Evolutionary conservation across 495 filamentous ascomycete species (phyloP).

Genomic region (Lasiosphaeris hirsuta): DNA sequence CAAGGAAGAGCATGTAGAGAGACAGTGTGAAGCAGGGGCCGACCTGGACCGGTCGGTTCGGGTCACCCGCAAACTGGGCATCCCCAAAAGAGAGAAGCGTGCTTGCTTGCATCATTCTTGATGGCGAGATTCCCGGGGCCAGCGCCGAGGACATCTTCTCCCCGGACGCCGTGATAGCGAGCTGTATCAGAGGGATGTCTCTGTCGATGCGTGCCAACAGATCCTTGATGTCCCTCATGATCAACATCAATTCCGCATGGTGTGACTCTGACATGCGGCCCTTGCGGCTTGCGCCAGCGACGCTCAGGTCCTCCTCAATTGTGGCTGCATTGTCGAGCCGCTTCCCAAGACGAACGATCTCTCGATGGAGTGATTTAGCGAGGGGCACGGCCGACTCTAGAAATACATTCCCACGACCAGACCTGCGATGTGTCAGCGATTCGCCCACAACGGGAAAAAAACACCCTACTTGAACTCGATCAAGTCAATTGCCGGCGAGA

Average conservation of each 20-base stretch:
- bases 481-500: constrained; percentile 89
- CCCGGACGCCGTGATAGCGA: constrained; percentile 94
- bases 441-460: not conserved
- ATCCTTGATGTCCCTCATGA: constrained; percentile 72
- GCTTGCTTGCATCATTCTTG: constrained; percentile 87
- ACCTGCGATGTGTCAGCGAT: constrained; percentile 44
- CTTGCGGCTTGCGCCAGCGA: constrained; percentile 45
- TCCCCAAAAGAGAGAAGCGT: constrained; percentile 88
- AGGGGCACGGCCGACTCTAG: constrained; percentile 84
- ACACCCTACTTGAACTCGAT: constrained; percentile 76
- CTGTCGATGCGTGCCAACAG: constrained; percentile 82
- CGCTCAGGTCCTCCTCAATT: constrained; percentile 59
- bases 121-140: constrained; percentile 82
- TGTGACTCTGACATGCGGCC: constrained; percentile 29
- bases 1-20: constrained; percentile 93
- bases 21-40: constrained; percentile 86
- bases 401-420: constrained; percentile 90
- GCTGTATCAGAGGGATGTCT: constrained; percentile 86
- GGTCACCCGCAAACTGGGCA: constrained; percentile 68
- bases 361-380: constrained; percentile 80
- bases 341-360: constrained; percentile 81
- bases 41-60: constrained; percentile 68
- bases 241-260: constrained; percentile 60
- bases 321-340: constrained; percentile 67
- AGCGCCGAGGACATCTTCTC: constrained; percentile 76